phyloP scores from a whole-genome alignment of 768 basidiomycete genomes.

The Strobilomyces confusus region DNA sequence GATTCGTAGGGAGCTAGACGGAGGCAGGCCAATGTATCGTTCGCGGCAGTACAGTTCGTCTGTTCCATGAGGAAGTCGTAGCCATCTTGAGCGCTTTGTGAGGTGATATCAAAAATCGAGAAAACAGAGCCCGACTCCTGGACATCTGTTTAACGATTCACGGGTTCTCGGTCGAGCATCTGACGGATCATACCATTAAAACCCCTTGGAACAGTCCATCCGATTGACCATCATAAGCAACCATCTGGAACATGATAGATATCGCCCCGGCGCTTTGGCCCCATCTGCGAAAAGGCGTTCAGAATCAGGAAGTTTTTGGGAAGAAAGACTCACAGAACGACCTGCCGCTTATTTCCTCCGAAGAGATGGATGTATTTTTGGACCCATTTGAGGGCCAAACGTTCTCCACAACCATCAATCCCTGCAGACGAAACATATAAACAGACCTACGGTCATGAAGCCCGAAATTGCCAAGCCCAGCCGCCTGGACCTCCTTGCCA shows the following conservation, averaged over 20 bases:
- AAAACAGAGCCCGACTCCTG: too few relatives aligned
- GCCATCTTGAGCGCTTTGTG: too few relatives aligned
- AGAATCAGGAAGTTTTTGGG: not conserved
- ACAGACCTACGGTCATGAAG: conserved; percentile 32
- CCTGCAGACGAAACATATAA: not conserved
- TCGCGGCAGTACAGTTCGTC: too few relatives aligned
- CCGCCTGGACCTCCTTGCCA: conserved; percentile 9
- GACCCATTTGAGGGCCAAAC: not conserved
- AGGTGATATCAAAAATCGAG: too few relatives aligned
- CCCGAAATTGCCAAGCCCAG: not conserved
- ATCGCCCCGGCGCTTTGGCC: not conserved
- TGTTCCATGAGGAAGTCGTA: too few relatives aligned
- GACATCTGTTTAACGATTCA: too few relatives aligned
- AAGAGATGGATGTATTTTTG: not conserved
- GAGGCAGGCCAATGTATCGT: too few relatives aligned
- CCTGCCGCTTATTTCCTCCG: not conserved
- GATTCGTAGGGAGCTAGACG: too few relatives aligned
- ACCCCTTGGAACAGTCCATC: conserved; percentile 18
- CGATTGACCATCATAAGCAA: conserved; percentile 3
- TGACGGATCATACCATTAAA: conserved; percentile 11
- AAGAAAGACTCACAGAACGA: conserved; percentile 12
- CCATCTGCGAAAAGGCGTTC: not conserved
- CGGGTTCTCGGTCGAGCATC: too few relatives aligned
- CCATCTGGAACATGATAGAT: conserved; percentile 2
- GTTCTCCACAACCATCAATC: not conserved